Percentiles rank a stretch among this genome's conserved stretches.
phyloP scores from a whole-genome alignment of 768 basidiomycete genomes.

The Suillus luteus region DNA sequence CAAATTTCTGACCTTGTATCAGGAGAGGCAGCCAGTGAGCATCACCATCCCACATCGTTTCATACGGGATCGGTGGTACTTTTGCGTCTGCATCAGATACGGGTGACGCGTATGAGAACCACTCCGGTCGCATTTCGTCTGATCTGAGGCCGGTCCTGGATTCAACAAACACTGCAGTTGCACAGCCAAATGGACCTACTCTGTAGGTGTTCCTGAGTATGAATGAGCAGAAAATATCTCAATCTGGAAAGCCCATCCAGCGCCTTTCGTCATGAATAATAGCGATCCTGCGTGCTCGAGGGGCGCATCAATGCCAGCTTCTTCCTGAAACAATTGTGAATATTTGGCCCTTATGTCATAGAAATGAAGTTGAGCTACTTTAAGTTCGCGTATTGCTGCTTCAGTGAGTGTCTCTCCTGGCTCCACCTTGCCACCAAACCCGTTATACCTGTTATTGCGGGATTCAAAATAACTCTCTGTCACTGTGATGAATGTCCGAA shows the following conservation, averaged over 20 bases:
- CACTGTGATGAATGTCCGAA: background rate
- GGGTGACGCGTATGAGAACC: conserved; percentile 52
- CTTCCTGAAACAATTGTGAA: conserved; percentile 57
- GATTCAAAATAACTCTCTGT: background rate
- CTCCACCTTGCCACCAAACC: conserved; percentile 90
- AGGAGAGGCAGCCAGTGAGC: conserved; percentile 69
- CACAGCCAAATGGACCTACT: conserved; percentile 49
- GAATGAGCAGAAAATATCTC: conserved; percentile 67
- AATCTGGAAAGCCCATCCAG: conserved; percentile 67
- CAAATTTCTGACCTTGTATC: conserved; percentile 40
- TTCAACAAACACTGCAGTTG: background rate
- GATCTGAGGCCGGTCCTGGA: conserved; percentile 47
- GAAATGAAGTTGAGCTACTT: conserved; percentile 39
- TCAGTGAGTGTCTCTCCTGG: conserved; percentile 63
- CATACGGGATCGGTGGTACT: conserved; percentile 58
- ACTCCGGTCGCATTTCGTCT: conserved; percentile 86
- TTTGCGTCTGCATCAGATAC: background rate
- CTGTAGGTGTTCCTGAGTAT: conserved; percentile 61
- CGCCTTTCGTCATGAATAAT: conserved; percentile 57
- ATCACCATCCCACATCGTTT: conserved; percentile 63
- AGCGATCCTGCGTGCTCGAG: conserved; percentile 66
- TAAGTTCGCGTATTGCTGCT: conserved; percentile 77
- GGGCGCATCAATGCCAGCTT: conserved; percentile 71
- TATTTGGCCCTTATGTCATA: background rate
- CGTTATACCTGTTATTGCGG: conserved; percentile 66